Conservation (phyloP, 2,329 filamentous ascomycete species). For the Sporothrix variecibatus region DNA sequence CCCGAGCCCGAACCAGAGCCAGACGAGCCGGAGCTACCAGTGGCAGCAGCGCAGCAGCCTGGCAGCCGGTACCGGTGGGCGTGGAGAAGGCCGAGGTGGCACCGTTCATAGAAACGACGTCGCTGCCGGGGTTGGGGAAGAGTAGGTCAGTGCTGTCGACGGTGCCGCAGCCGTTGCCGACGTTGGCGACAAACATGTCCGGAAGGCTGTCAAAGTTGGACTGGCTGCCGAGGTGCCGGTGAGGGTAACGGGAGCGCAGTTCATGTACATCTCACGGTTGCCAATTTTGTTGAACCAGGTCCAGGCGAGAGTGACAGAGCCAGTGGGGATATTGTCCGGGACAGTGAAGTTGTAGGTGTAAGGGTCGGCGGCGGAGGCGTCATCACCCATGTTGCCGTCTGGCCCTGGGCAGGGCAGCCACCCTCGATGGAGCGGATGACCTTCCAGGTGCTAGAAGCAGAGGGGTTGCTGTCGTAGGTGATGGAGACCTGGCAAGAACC, state of each 20-base stretch:
- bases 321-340: slow-evolving; percentile 69
- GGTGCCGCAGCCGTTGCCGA: slow-evolving; percentile 59
- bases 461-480: slow-evolving; percentile 73
- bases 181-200: slow-evolving; percentile 74
- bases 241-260: slow-evolving; percentile 77
- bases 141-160: slow-evolving; percentile 56
- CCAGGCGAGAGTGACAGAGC: slow-evolving; percentile 83
- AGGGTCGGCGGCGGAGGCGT: slow-evolving; percentile 48
- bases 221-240: slow-evolving; percentile 50
- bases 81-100: slow-evolving; percentile 40
- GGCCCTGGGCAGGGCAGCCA: slow-evolving; percentile 70
- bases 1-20: slow-evolving; percentile 1
- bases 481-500: slow-evolving; percentile 90
- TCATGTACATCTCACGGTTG: slow-evolving; percentile 98
- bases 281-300: slow-evolving; percentile 93
- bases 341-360: slow-evolving; percentile 69
- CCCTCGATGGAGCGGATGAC: slow-evolving; percentile 88
- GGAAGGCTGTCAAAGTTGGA: slow-evolving; percentile 65
- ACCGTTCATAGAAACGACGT: slow-evolving; percentile 52
- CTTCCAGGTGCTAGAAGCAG: slow-evolving; percentile 71
- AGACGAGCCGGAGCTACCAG: slow-evolving; percentile 32
- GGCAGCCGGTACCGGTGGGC: slow-evolving; percentile 35
- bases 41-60: slow-evolving; percentile 36
- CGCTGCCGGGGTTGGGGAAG: slow-evolving; percentile 69
- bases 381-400: slow-evolving; percentile 56